These are phyloP conservation scores for Blastocystis sp. DNA, from an alignment of 352 stramenopile genomes.

Conservation along the genomic window DNA sequence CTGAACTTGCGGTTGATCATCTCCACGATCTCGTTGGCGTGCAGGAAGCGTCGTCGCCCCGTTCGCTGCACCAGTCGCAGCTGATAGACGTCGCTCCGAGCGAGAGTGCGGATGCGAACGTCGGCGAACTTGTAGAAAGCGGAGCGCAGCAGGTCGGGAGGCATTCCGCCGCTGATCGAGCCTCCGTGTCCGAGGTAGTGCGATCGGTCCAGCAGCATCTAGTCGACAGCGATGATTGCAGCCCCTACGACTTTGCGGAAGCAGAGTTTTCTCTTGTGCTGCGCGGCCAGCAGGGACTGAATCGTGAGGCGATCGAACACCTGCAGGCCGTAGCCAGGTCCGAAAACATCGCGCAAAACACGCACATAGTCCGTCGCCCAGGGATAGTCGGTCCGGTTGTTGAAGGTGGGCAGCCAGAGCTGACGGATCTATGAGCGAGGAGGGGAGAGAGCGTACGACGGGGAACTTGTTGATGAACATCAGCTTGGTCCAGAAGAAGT, in stretches of 20 bases:
- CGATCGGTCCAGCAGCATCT: conserved; percentile 5
- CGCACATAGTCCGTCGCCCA: not conserved
- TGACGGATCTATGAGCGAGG: not conserved
- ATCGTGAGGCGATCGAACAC: not conserved
- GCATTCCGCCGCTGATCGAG: not conserved
- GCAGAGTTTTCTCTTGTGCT: not conserved
- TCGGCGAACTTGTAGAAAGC: not conserved
- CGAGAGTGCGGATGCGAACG: not conserved
- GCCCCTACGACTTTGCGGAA: not conserved
- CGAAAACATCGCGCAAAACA: not conserved
- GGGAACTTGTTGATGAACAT: not conserved
- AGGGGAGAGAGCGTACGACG: not conserved
- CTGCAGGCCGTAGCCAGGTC: not conserved
- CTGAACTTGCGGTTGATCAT: not conserved
- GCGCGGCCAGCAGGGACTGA: not conserved
- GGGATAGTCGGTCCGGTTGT: not conserved
- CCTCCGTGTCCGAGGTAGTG: conserved; percentile 9
- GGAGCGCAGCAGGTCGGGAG: not conserved
- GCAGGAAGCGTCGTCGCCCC: not conserved
- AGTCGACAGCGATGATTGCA: not conserved
- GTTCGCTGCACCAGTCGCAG: not conserved
- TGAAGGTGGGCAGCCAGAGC: conserved; percentile 36
- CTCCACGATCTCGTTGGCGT: not conserved
- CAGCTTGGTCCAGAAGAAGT: conserved; percentile 29
- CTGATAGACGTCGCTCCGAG: not conserved